Percentiles rank a stretch among this genome's conserved stretches.
phyloP scores from a whole-genome alignment of 257 asterid genomes.

The Leonotis leonurus region DNA sequence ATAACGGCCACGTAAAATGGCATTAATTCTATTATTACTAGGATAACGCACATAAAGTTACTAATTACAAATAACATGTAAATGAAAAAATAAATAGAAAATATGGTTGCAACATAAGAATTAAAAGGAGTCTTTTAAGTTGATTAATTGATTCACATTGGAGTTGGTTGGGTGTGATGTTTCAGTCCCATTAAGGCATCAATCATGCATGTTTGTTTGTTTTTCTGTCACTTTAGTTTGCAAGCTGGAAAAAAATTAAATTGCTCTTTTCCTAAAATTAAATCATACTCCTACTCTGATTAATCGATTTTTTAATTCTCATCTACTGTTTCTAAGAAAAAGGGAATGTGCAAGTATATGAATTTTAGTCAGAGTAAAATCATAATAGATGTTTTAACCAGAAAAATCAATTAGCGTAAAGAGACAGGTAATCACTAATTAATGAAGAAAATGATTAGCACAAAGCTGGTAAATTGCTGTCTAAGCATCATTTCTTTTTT shows the following conservation, averaged over 20 bases:
- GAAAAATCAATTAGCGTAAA: background rate
- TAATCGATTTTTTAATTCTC: background rate
- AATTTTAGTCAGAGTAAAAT: background rate
- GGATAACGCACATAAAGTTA: no score
- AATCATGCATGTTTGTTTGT: constrained; percentile 25
- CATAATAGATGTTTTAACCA: background rate
- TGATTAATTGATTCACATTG: no score
- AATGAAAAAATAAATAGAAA: no score
- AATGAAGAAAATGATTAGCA: constrained; percentile 14
- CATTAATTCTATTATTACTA: no score
- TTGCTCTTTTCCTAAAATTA: background rate
- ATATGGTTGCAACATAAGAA: no score
- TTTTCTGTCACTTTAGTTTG: constrained; percentile 17
- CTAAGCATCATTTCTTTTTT: constrained; percentile 25
- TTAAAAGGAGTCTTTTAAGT: no score
- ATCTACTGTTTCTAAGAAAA: background rate
- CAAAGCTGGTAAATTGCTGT: constrained; percentile 29
- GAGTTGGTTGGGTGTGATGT: constrained; percentile 20
- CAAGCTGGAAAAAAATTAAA: no score
- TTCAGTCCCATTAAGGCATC: constrained; percentile 20
- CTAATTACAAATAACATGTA: no score
- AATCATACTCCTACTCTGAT: no score
- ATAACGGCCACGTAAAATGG: no score
- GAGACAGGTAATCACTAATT: no score
- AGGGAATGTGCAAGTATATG: no score